Base-by-base conservation (phyloP, 495 filamentous ascomycete species). In the Penicillium riverlandense region DNA sequence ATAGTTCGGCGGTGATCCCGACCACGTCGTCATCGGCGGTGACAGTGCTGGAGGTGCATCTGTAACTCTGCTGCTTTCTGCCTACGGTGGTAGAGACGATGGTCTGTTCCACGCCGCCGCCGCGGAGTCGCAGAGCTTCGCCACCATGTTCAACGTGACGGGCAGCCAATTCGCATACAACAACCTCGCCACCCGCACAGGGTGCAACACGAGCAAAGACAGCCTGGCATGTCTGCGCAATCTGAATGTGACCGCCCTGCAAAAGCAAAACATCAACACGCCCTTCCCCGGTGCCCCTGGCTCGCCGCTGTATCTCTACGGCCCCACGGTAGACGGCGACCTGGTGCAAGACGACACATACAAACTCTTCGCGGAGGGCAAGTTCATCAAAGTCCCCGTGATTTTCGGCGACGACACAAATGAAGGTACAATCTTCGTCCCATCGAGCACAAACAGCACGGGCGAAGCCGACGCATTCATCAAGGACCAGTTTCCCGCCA, bases 401-500 rank as follows among this genome's bases (percentile, higher is more conserved):
- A 84, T 90, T 22, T 81, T 78, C 47, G 85, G 85, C 43, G 80
- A 85, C 46, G 77, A 75, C 54, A 83, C 83, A 30, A 81, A 90
- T 56, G 84, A 85, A 61, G 84, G 84, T 36, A 80, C 77, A 0
- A 65, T 70, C 4, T 88, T 88, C 54, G 75, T 77, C 0, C 80
- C 85, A 0, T 52, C 46, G 14, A 59, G 50, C 35, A 69, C 70
- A n/a, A 58, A 64, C 11, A 75, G 62, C 29, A 47, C 74, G 11
- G 62, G 75, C 39, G 61, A 69, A 8, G 67, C 66, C 29, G 61
- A 72, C 22, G 49, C 42, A 8, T 91, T 86, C 57, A 55, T 91
- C 30, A 61, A 67, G 38, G 63, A 76, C 41, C 77, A 90, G 45
- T 86, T 83, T 47, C 79, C 83, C 1, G 66, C 61, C 14, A 52